Base-by-base conservation (phyloP, 2,329 filamentous ascomycete genomes). In the Clarireedia paspali region DNA sequence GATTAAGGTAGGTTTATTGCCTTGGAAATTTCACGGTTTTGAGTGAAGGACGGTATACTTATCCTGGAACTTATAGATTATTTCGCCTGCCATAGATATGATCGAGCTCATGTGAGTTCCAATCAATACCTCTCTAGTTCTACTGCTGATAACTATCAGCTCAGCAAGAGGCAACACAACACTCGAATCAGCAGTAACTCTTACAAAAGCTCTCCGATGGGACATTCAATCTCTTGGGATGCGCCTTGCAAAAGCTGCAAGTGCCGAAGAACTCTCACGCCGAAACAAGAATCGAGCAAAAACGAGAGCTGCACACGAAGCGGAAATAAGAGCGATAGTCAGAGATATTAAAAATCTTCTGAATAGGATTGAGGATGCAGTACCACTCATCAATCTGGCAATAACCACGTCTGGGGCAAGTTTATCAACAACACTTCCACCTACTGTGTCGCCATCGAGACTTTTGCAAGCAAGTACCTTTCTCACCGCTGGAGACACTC, bases 351-450 rank as follows among this genome's bases (percentile, higher is more conserved):
- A 85, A 67, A 77, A 74, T 12, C 73, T 99, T 2, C 78, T 97
- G 2, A 73, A 75, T 10, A 83, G 87, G 7, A 95, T 99, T 59
- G 92, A 97, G 69, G 87, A 94, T 70, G 88, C 92, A 12, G 89
- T 97, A 10, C 92, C 92, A 0, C 76, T 96, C 3, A 87, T 99
- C 68, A 96, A 94, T 64, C 78, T 99, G 27, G 94, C 94, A 55
- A 95, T 99, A 62, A 94, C 90, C 1, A 92, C 91, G 0, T 96
- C 92, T 1, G 94, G 94, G 0, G 91, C 92, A 55, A 95, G 83
- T 57, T 76, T 97, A 30, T 90, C 89, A 0, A 88, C 88, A 0
- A 85, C 84, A 2, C 75, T 96, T 27, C 89, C 91, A 0, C 77
- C 87, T 1, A 87, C 87, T 9, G 88, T 97, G 46, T 97, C 92